Evolutionary conservation across 495 filamentous ascomycete species (phyloP).

Genomic region (Penicillium herquei): DNA sequence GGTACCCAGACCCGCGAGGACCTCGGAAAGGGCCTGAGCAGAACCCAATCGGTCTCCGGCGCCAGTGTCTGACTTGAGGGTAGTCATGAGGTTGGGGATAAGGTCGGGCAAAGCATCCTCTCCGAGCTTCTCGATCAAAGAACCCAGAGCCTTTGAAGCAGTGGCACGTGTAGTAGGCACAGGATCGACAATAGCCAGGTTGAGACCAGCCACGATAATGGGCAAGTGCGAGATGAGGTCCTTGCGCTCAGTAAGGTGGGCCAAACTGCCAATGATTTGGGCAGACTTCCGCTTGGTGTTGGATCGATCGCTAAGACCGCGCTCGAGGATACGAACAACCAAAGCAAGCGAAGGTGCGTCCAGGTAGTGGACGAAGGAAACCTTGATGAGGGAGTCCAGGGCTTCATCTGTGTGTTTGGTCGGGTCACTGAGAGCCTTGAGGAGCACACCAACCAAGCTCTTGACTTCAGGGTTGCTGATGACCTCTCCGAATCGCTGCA

Average conservation of each 20-base stretch:
- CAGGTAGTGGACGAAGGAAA: conserved; percentile 92
- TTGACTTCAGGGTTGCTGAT: conserved; percentile 98
- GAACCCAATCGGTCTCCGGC: conserved; percentile 94
- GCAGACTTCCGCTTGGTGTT: conserved; percentile 92
- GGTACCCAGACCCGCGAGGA: conserved; percentile 91
- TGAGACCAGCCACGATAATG: conserved; percentile 86
- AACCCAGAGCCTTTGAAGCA: conserved; percentile 92
- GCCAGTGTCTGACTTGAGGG: conserved; percentile 93
- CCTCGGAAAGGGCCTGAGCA: conserved; percentile 94
- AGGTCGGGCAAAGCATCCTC: conserved; percentile 96
- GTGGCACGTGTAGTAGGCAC: conserved; percentile 97
- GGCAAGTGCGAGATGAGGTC: conserved; percentile 90
- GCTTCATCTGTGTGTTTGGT: conserved; percentile 97
- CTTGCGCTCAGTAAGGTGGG: conserved; percentile 93
- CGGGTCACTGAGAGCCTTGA: conserved; percentile 95
- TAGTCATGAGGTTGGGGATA: conserved; percentile 95
- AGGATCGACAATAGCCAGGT: conserved; percentile 86
- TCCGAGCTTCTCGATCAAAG: conserved; percentile 93
- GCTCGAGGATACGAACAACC: conserved; percentile 91
- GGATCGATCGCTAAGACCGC: conserved; percentile 85
- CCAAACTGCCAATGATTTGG: conserved; percentile 95
- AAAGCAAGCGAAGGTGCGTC: conserved; percentile 93
- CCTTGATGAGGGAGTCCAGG: conserved; percentile 89
- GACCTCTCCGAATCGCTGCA: conserved; percentile 97
- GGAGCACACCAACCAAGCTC: conserved; percentile 78